phyloP scores from a whole-genome alignment of 768 basidiomycete genomes.

The Lanmaoa rubissima region DNA sequence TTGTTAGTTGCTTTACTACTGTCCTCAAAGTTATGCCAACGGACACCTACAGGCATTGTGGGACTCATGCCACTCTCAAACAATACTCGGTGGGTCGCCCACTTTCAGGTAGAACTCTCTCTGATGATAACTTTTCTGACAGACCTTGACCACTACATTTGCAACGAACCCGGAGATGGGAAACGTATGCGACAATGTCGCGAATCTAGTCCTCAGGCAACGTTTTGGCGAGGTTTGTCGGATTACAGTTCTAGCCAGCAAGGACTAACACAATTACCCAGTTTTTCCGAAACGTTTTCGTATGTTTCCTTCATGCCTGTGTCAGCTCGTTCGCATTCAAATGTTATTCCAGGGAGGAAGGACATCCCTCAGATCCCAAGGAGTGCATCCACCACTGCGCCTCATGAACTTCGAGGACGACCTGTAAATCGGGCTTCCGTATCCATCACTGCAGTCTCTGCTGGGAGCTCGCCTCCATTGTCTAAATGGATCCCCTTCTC shows the following conservation, averaged over 20 bases:
- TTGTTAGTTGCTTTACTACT: conserved; percentile 18
- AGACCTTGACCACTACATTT: conserved; percentile 29
- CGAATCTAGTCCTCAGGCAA: not conserved
- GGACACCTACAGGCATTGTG: conserved; percentile 21
- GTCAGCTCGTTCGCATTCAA: not conserved
- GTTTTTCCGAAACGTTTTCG: conserved; percentile 7
- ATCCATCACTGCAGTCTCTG: conserved; percentile 16
- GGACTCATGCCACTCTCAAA: conserved; percentile 31
- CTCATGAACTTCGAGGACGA: conserved; percentile 12
- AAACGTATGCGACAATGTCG: not conserved
- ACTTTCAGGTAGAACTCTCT: not conserved
- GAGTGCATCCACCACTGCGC: not conserved
- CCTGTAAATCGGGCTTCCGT: conserved; percentile 6
- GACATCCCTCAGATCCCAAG: not conserved
- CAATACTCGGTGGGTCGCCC: conserved; percentile 24
- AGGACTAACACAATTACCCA: not conserved
- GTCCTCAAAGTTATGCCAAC: not conserved
- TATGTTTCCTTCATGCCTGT: not conserved
- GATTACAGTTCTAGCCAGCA: not conserved
- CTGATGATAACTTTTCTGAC: not conserved
- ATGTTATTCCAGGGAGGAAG: conserved; percentile 3
- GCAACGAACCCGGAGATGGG: conserved; percentile 20
- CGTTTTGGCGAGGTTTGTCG: conserved; percentile 14
- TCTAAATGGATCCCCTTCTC: conserved; percentile 14
- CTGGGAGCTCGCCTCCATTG: conserved; percentile 14